Conservation (phyloP, 306 rosid species). For the Prunus mongolica region DNA sequence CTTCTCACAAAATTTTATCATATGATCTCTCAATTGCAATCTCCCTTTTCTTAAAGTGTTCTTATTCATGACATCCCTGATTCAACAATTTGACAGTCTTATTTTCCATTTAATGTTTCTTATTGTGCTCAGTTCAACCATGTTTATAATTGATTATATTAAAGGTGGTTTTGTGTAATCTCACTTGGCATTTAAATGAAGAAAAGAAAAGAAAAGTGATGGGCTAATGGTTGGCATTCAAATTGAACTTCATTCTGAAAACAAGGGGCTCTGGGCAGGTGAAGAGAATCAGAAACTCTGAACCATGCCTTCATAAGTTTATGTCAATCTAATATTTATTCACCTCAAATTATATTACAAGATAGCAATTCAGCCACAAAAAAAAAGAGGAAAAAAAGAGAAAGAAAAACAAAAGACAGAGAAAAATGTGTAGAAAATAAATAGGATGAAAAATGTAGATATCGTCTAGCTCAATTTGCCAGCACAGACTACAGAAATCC, state of each 20-base stretch:
- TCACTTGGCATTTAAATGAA: too few relatives aligned
- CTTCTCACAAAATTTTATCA: too few relatives aligned
- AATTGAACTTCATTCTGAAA: too few relatives aligned
- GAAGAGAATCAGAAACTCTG: too few relatives aligned
- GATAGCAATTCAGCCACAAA: constrained; percentile 24
- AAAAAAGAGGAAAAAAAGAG: background rate
- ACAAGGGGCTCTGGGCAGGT: too few relatives aligned
- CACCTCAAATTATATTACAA: constrained; percentile 47
- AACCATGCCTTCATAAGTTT: background rate
- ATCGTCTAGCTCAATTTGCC: constrained; percentile 27
- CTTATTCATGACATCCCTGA: background rate
- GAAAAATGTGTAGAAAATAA: constrained; percentile 28
- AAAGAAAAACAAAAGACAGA: background rate
- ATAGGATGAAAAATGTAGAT: constrained; percentile 29
- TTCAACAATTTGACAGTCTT: background rate
- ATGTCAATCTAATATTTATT: constrained; percentile 37
- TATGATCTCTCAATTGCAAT: too few relatives aligned
- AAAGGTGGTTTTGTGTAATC: too few relatives aligned
- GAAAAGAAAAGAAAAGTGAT: too few relatives aligned
- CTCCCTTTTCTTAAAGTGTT: background rate
- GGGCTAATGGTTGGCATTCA: too few relatives aligned
- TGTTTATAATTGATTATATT: too few relatives aligned
- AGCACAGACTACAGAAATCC: constrained; percentile 29
- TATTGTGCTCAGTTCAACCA: too few relatives aligned
- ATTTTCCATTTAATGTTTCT: background rate